phyloP scores from a whole-genome alignment of 345 rosid genomes.

The Schrenkiella parvula region DNA sequence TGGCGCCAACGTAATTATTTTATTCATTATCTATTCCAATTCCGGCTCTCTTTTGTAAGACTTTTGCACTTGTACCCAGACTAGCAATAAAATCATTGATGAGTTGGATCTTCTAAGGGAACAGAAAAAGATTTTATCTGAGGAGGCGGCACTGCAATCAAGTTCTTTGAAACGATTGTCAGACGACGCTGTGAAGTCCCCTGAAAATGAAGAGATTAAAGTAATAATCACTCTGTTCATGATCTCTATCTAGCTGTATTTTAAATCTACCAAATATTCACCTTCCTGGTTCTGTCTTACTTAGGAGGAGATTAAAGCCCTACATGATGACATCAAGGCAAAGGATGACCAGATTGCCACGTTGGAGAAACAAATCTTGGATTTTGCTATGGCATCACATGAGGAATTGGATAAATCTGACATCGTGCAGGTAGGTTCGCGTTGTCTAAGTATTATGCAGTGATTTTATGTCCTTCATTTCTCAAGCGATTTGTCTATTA shows the following conservation, averaged over 20 bases:
- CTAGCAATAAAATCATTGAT: slow-evolving; percentile 69
- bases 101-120: slow-evolving; percentile 88
- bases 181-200: slow-evolving; percentile 68
- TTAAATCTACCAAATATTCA: slow-evolving; percentile 17
- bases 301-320: slow-evolving; percentile 69
- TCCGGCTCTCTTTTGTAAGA: slow-evolving; percentile 1
- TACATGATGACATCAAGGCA: slow-evolving; percentile 64
- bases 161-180: slow-evolving; percentile 83
- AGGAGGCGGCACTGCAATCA: slow-evolving; percentile 77
- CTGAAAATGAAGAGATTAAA: slow-evolving; percentile 60
- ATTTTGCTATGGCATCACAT: slow-evolving; percentile 54
- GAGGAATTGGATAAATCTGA: slow-evolving; percentile 58
- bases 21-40: background rate
- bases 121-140: slow-evolving; percentile 87
- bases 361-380: slow-evolving; percentile 77
- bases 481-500: slow-evolving; percentile 30
- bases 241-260: slow-evolving; percentile 10
- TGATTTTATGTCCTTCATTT: slow-evolving; percentile 1
- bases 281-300: slow-evolving; percentile 22
- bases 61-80: slow-evolving; percentile 41
- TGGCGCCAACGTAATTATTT: background rate
- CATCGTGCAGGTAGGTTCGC: slow-evolving; percentile 55
- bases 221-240: slow-evolving; percentile 36
- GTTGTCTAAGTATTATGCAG: background rate
- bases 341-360: slow-evolving; percentile 73